phyloP scores from a whole-genome alignment of 2,329 filamentous ascomycete genomes.

The Aquanectria penicillioides region DNA sequence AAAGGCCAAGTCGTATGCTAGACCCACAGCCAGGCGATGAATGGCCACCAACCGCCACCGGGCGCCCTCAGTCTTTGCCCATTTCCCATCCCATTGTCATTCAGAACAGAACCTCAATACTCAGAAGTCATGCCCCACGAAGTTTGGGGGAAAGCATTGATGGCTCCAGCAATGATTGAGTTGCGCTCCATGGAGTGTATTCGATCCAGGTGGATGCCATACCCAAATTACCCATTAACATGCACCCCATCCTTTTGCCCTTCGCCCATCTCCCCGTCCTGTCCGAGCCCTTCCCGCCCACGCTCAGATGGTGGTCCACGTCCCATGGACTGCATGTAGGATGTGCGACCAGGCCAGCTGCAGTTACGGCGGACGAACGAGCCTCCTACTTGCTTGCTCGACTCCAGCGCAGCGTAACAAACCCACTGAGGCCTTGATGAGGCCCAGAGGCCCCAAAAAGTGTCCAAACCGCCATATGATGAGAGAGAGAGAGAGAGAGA shows the following conservation, averaged over 20 bases:
- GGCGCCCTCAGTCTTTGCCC: too few relatives aligned
- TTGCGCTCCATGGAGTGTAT: not conserved
- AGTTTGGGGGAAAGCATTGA: not conserved
- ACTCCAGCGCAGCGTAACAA: not conserved
- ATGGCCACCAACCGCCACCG: too few relatives aligned
- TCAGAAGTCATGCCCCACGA: not conserved
- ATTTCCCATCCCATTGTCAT: not conserved
- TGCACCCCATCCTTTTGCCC: not conserved
- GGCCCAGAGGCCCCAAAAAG: slow-evolving; percentile 1
- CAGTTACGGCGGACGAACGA: not conserved
- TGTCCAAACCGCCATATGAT: slow-evolving; percentile 1
- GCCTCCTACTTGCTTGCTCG: slow-evolving; percentile 6
- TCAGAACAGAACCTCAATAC: too few relatives aligned
- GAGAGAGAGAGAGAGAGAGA: too few relatives aligned
- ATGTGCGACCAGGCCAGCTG: slow-evolving; percentile 2
- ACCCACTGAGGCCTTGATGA: slow-evolving; percentile 14
- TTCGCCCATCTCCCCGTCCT: not conserved
- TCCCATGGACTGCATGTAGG: not conserved
- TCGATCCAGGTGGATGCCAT: not conserved
- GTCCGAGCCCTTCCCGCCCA: not conserved
- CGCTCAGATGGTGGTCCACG: not conserved
- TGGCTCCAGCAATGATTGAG: not conserved
- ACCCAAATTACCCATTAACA: not conserved
- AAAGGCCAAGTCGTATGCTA: too few relatives aligned
- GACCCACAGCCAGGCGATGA: too few relatives aligned